phyloP scores from a whole-genome alignment of 1,139 yeast genomes.

The Lodderomyces pseudojiufengensis region DNA sequence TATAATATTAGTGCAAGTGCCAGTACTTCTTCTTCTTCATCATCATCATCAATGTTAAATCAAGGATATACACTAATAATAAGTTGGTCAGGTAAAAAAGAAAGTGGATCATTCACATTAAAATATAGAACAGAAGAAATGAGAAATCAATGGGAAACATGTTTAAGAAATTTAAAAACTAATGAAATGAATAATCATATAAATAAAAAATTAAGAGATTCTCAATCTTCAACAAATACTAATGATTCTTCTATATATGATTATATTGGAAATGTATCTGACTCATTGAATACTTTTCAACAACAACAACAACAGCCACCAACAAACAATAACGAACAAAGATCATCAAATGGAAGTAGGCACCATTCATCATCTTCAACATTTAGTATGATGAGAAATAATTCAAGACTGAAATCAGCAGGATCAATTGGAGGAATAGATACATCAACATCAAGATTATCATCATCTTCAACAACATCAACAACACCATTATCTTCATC shows the following conservation, averaged over 20 bases:
- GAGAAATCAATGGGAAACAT: slow-evolving; percentile 66
- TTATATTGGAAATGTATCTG: slow-evolving; percentile 14
- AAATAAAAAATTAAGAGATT: slow-evolving; percentile 37
- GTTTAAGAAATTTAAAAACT: slow-evolving; percentile 46
- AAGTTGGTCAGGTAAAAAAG: slow-evolving; percentile 78
- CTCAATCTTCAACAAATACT: slow-evolving; percentile 25
- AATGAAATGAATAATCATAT: slow-evolving; percentile 42
- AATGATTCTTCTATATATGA: slow-evolving; percentile 26
- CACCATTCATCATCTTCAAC: slow-evolving; percentile 47
- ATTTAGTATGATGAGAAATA: slow-evolving; percentile 44
- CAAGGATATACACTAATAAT: slow-evolving; percentile 57
- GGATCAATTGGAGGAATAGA: slow-evolving; percentile 6
- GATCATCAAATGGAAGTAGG: slow-evolving; percentile 33
- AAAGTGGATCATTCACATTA: slow-evolving; percentile 69
- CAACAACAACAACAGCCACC: slow-evolving; percentile 13
- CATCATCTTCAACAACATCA: slow-evolving; percentile 15
- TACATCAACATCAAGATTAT: slow-evolving; percentile 7
- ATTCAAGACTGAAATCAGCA: slow-evolving; percentile 18
- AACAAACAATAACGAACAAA: slow-evolving; percentile 1
- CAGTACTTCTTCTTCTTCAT: too few relatives aligned
- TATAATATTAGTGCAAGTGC: slow-evolving; percentile 51
- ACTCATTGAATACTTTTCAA: neutral
- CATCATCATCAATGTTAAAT: slow-evolving; percentile 19
- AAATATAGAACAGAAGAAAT: slow-evolving; percentile 68
- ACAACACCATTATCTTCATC: slow-evolving; percentile 14